Base-by-base conservation (phyloP, 306 rosid genomes). In the Sindora glabra region DNA sequence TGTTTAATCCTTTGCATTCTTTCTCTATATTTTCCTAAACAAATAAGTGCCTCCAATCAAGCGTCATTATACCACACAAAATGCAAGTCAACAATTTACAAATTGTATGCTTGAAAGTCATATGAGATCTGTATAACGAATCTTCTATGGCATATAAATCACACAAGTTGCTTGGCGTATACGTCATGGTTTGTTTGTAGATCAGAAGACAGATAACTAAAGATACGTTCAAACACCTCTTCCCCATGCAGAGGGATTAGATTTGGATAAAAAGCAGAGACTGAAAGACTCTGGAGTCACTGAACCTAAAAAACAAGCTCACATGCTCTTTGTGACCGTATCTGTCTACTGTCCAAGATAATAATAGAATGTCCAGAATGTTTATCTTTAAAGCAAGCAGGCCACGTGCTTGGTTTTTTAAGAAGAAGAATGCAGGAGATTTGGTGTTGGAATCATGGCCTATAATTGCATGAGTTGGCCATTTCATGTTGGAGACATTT, bases 151-250 rank as follows among this genome's bases (percentile, higher is more conserved):
- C n/a, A n/a, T n/a, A n/a, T n/a, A n/a, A n/a, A n/a, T n/a, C n/a
- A n/a, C n/a, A n/a, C n/a, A n/a, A 1, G 34, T 29, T 29, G 40
- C 41, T 42, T 67, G 69, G 73, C 76, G 75, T 71, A 36, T 72
- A 71, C 74, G 71, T 63, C 64, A 56, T 63, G 78, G 33, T 67
- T 46, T 44, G 33, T 67, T 46, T 44, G 41, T 9, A 22, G 41
- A 58, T 32, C 45, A 33, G 50, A 14, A 57, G 64, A 69, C 64
- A 56, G 34, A 46, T 32, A 49, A 27, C 50, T 4, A 7, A 22
- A 30, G 50, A 29, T 29, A 10, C 48, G 26, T 50, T 56, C 57
- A 67, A 51, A 49, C 52, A 72, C 77, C 71, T 3, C 29, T 4
- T 29, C 1, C 23, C 48, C 23, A 42, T 42, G 13, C 30, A n/a